Conservation (phyloP, 2,329 filamentous ascomycete genomes). For the Neospermospora avenae region DNA sequence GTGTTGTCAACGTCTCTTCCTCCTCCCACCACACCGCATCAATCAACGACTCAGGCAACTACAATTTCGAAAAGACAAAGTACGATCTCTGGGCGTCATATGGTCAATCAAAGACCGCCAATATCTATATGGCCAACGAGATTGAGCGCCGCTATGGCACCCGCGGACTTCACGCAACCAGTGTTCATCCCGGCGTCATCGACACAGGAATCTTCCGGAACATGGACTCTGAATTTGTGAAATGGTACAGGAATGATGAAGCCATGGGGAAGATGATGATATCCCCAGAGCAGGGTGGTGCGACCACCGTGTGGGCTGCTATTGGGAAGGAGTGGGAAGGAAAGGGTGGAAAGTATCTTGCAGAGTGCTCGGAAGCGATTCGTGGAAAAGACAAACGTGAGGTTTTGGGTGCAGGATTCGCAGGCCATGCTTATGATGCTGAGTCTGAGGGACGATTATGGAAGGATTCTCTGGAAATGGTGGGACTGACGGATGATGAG, state of each 20-base stretch:
- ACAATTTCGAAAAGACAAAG: conserved; percentile 26
- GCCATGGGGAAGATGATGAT: neutral
- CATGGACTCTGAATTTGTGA: neutral
- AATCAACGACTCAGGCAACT: neutral
- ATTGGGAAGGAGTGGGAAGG: neutral
- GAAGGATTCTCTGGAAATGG: neutral
- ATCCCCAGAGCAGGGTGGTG: neutral
- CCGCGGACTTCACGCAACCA: conserved; percentile 38
- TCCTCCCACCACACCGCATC: conserved; percentile 30
- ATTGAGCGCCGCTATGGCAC: conserved; percentile 43
- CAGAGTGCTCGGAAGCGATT: neutral
- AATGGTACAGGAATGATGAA: neutral
- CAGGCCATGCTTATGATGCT: neutral
- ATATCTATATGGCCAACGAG: conserved; percentile 45
- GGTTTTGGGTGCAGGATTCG: neutral
- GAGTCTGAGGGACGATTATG: neutral
- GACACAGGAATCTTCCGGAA: conserved; percentile 9
- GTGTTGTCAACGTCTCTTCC: conserved; percentile 43
- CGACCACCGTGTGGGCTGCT: neutral
- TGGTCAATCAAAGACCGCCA: conserved; percentile 43
- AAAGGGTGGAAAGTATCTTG: neutral
- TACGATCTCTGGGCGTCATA: conserved; percentile 40
- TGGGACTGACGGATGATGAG: neutral
- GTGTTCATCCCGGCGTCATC: conserved; percentile 41
- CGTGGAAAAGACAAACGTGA: neutral